phyloP scores from a whole-genome alignment of 345 rosid species.

The Laguncularia racemosa region DNA sequence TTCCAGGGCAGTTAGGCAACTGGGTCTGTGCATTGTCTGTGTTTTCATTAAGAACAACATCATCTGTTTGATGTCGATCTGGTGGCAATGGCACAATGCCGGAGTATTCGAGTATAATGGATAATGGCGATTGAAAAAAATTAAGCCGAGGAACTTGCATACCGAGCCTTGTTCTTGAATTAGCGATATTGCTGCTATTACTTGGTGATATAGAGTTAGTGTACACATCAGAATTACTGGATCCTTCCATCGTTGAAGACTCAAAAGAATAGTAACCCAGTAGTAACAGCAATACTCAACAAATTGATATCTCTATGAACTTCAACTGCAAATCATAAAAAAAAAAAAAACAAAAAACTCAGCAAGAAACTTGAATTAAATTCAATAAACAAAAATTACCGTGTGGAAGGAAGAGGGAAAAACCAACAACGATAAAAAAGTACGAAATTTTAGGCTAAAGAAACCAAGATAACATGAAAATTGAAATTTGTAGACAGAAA shows the following conservation, averaged over 20 bases:
- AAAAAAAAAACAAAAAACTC: neutral
- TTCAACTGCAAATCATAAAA: neutral
- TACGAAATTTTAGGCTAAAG: neutral
- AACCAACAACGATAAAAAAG: neutral
- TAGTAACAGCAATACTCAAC: no score
- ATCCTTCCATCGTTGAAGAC: constrained; percentile 7
- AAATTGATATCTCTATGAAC: neutral
- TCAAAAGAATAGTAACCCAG: no score
- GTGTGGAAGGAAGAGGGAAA: neutral
- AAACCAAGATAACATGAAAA: no score
- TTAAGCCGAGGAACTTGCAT: constrained; percentile 17
- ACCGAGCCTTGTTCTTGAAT: constrained; percentile 16
- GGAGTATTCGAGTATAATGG: constrained; percentile 26
- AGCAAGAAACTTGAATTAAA: neutral
- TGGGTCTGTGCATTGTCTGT: constrained; percentile 6
- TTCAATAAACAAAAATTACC: neutral
- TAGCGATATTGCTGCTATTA: neutral
- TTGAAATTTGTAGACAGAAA: no score
- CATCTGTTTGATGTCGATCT: constrained; percentile 4
- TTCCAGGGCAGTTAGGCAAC: constrained; percentile 9
- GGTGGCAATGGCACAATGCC: constrained; percentile 14
- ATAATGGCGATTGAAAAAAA: constrained; percentile 24
- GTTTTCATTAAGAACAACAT: neutral
- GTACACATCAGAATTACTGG: neutral
- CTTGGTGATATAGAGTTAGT: neutral